phyloP scores from a whole-genome alignment of 441 rosid species.

The Eutrema salsugineum region DNA sequence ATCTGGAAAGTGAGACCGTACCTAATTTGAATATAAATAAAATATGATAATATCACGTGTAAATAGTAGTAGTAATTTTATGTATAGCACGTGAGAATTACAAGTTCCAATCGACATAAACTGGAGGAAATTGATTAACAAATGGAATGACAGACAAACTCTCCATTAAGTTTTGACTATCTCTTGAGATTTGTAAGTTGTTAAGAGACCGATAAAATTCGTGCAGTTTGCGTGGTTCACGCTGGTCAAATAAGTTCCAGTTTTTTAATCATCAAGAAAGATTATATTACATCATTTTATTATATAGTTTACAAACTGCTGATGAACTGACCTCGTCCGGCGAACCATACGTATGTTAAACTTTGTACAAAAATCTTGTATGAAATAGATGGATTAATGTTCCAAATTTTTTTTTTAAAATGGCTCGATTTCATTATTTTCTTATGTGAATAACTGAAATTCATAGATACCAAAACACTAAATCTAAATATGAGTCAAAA shows the following conservation, averaged over 20 bases:
- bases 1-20: conserved; percentile 14
- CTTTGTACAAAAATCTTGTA: neutral
- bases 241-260: neutral
- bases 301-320: neutral
- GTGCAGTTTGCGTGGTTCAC: conserved; percentile 10
- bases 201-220: neutral
- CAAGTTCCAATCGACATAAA: conserved; percentile 14
- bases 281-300: neutral
- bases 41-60: neutral
- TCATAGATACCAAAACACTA: no score
- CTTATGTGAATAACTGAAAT: no score
- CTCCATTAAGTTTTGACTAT: neutral
- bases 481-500: no score
- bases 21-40: neutral
- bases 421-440: no score
- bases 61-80: neutral
- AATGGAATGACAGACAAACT: conserved; percentile 23
- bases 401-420: no score
- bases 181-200: conserved; percentile 3
- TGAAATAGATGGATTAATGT: no score
- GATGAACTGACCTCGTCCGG: neutral
- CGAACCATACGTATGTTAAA: neutral
- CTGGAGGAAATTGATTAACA: neutral
- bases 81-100: conserved; percentile 12
- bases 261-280: no score